Evolutionary conservation across 495 filamentous ascomycete species (phyloP), one percentile per base, ranked within the genome.

Genomic region (Aspergillus olivimuriae): DNA sequence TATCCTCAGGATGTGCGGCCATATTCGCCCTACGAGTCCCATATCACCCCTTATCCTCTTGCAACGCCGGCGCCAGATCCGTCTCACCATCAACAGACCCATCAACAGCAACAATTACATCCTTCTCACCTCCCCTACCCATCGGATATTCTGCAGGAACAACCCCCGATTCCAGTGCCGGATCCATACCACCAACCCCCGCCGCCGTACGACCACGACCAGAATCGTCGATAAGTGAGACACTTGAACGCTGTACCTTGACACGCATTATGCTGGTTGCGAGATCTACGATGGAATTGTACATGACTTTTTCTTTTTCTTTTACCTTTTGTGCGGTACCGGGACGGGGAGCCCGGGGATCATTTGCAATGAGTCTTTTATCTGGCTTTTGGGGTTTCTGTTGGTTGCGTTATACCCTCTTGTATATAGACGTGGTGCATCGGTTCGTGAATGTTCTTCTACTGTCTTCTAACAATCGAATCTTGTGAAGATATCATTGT

Each of bases 81-180:
- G 12, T 21, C 33, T 14, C 23, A 38, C 17, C 4, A 23, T 5
- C 4, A 33, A 8, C 53, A 54, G 7, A 47, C 59, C 7, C 49
- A 44, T n/a, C 30, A 11, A 22, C 44, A 19, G 18, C 31, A 24
- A 26, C 34, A 3, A 16, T n/a, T 11, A 3, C 7, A 34, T 34
- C 32, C 28, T 28, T 7, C 17, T 33, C 14, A 31, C 10, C 28
- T 30, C 15, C 46, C 46, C 17, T 43, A 50, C 14, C 47, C 44
- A 21, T 47, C 48, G 6, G 39, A 38, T 12, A 26, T 34, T 1
- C 51, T 58, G 17, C 51, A 58, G 35, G 58, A 66, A 39, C 58
- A 64, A 20, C 50, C 51, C 0, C 66, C 66, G 6, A 66, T 69
- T 23, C 63, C 66, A 32, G 50, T 69, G 24, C 60, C 62, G 7